Base-by-base conservation (phyloP, 805 yeast species). In the Lipomyces yamanashiensis region DNA sequence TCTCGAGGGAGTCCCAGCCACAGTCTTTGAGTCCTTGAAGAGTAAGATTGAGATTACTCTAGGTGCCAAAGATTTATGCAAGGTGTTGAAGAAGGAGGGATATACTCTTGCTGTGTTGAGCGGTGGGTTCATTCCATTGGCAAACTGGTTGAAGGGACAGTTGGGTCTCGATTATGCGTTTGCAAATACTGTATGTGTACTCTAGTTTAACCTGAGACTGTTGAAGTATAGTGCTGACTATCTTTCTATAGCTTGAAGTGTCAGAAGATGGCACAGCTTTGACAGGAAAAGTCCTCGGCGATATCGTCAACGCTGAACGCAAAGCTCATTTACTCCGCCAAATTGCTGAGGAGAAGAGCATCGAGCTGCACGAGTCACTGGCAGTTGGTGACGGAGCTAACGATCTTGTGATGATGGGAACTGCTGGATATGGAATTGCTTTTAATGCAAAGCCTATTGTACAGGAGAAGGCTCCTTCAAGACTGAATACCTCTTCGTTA, bases 401-500 rank as follows among this genome's bases (percentile, higher is more conserved):
- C 72, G 99, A 95, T 77, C 79, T 95, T 73, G 83, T 84, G 51
- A 96, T 96, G 92, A 95, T 95, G 98, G 83, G 79, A 1, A 84
- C 77, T 13, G 97, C 97, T 1, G 98, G 98, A 0, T 89, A 85
- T 74, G 99, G 99, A 21, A 81, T 95, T 59, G 99, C 99, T 0
- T 95, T 97, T 96, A 89, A 91, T 74, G 99, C 98, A 21, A 95
- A 95, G 75, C 98, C 98, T 23, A 86, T 82, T 67, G 99, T 95
- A 1, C 98, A 92, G 75, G 74, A 77, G 62, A 49, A 39, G 58
- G 98, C 99, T 0, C 97, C 97, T 19, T 81, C 90, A 49, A 82
- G 89, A 64, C 80, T 95, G 67, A 95, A 95, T 74, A 80, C 93
- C 0, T 78, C 81, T n/a, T 80, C 88, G 4, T 81, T 95, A 74